phyloP scores from a whole-genome alignment of 148 eudicot species.

The Chenopodium formosanum region DNA sequence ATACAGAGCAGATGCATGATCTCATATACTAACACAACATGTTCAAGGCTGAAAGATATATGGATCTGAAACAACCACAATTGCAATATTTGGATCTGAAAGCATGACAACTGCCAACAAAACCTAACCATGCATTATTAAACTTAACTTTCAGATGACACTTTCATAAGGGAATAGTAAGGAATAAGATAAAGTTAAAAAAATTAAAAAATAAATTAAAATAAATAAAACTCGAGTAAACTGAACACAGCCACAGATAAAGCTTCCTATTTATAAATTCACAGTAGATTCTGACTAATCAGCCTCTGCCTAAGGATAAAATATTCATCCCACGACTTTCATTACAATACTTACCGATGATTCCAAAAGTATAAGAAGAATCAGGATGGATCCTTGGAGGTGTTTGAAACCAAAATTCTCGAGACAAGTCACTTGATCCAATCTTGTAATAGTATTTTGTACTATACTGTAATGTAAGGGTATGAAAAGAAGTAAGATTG shows the following conservation, averaged over 20 bases:
- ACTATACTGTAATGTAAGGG: conserved; percentile 25
- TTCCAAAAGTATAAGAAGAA: conserved; percentile 42
- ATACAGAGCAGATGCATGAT: background rate
- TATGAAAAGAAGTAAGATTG: background rate
- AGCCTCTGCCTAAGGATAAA: background rate
- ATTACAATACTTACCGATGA: conserved; percentile 31
- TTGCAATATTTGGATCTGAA: background rate
- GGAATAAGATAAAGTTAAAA: background rate
- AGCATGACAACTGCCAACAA: background rate
- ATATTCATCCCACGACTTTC: background rate
- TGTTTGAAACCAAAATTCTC: conserved; percentile 44
- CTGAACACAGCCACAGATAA: background rate
- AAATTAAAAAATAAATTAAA: too few relatives aligned
- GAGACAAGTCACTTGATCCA: conserved; percentile 25
- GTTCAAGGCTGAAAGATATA: background rate
- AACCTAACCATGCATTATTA: background rate
- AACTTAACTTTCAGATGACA: background rate
- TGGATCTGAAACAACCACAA: background rate
- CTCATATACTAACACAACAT: conserved; percentile 1
- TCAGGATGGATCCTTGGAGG: conserved; percentile 44
- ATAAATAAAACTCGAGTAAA: background rate
- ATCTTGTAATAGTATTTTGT: conserved; percentile 40
- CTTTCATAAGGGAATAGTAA: background rate
- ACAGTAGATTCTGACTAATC: background rate
- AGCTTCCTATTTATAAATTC: background rate